Conservation (phyloP, 1,284 basidiomycete genomes). For the Moesziomyces parantarcticus region DNA sequence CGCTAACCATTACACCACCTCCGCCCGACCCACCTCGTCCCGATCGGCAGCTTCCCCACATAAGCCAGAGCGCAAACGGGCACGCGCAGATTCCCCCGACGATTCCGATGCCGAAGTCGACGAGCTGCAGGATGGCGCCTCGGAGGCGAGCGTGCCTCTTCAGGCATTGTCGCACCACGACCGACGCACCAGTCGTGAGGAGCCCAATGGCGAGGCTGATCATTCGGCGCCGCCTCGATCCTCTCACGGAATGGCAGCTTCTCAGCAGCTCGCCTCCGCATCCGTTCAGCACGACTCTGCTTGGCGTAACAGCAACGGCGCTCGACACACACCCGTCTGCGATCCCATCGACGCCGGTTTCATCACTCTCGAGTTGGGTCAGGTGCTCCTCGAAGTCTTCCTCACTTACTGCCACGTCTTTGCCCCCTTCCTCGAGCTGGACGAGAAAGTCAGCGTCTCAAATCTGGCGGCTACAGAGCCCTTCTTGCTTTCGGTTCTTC, state of each 20-base stretch:
- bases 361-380: conserved; percentile 32
- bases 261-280: not conserved
- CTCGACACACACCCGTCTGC: not conserved
- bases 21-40: conserved; percentile 14
- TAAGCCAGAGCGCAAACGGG: conserved; percentile 32
- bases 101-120: conserved; percentile 47
- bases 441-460: conserved; percentile 12
- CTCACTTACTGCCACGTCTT: conserved; percentile 42
- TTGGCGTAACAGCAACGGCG: conserved; percentile 6
- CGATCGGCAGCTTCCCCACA: conserved; percentile 19
- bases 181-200: conserved; percentile 11
- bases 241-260: not conserved
- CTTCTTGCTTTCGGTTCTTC: conserved; percentile 34
- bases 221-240: conserved; percentile 1
- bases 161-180: conserved; percentile 18
- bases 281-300: not conserved
- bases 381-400: conserved; percentile 36
- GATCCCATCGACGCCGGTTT: conserved; percentile 34
- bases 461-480: conserved; percentile 22
- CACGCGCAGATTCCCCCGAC: conserved; percentile 22
- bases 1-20: not conserved
- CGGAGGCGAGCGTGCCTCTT: conserved; percentile 36
- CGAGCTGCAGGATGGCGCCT: conserved; percentile 41
- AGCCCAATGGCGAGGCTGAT: conserved; percentile 5
- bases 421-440: conserved; percentile 38